Conservation (phyloP, 1,284 basidiomycete species). For the Papiliotrema laurentii region DNA sequence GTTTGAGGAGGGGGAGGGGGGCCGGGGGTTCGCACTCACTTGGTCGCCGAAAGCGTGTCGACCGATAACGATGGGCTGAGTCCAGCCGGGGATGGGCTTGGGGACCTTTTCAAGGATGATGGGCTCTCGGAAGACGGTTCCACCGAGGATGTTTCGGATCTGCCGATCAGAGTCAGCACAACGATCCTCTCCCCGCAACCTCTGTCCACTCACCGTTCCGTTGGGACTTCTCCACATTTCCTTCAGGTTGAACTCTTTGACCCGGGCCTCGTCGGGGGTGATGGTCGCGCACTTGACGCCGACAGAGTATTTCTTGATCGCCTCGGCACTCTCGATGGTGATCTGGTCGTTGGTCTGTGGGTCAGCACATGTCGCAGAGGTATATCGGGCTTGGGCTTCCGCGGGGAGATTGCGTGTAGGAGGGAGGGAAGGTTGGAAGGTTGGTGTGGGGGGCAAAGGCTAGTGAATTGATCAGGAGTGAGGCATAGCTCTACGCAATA, state of each 20-base stretch:
- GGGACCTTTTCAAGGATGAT: conserved; percentile 90
- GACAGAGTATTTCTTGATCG: conserved; percentile 79
- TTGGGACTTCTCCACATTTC: conserved; percentile 97
- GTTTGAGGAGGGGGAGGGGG: neutral
- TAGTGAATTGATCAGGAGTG: no score
- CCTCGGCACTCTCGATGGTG: conserved; percentile 88
- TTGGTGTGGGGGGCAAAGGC: no score
- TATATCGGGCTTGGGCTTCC: no score
- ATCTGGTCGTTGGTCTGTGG: conserved; percentile 85
- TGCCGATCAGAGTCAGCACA: conserved; percentile 26
- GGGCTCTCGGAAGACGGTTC: conserved; percentile 97
- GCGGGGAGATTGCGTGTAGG: no score
- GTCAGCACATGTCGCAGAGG: neutral
- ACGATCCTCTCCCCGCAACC: neutral
- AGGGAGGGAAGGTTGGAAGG: no score
- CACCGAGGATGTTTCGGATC: conserved; percentile 95
- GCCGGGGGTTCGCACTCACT: conserved; percentile 53
- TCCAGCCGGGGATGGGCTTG: conserved; percentile 91
- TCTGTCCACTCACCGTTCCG: conserved; percentile 64
- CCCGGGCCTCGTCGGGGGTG: conserved; percentile 79
- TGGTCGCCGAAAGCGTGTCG: conserved; percentile 98
- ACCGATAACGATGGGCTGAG: conserved; percentile 93
- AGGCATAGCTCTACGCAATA: no score
- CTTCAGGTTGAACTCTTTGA: conserved; percentile 85
- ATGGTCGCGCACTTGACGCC: conserved; percentile 88